Evolutionary conservation across 176 grass and related monocot genomes (phyloP).

Genomic region (Stipa capillata): DNA sequence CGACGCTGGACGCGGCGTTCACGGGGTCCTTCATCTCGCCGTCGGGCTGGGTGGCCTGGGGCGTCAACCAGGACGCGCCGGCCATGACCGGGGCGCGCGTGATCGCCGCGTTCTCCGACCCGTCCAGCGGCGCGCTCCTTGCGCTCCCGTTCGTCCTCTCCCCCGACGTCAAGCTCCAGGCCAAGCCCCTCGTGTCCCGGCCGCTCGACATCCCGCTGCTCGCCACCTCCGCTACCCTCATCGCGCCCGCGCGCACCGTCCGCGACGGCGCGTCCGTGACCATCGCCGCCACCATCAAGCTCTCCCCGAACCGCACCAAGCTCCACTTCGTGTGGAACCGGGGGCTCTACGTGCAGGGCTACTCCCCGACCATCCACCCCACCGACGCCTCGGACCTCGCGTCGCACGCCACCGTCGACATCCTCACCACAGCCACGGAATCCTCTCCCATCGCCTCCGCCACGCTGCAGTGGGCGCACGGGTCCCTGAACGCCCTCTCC

Average conservation of each 20-base stretch:
- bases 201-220: constrained; percentile 72
- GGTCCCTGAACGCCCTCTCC: constrained; percentile 56
- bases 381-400: constrained; percentile 76
- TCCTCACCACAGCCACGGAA: constrained; percentile 78
- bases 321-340: constrained; percentile 89
- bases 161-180: constrained; percentile 76
- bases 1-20: constrained; percentile 89
- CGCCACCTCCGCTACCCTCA: constrained; percentile 46
- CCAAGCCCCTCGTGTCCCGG: constrained; percentile 58
- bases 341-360: constrained; percentile 94
- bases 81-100: constrained; percentile 85
- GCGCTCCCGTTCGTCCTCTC: constrained; percentile 80
- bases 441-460: constrained; percentile 21
- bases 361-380: constrained; percentile 91
- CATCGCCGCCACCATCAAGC: constrained; percentile 60
- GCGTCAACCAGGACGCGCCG: constrained; percentile 68
- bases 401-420: constrained; percentile 79
- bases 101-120: constrained; percentile 79
- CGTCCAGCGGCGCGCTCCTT: constrained; percentile 64
- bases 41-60: constrained; percentile 93
- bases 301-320: constrained; percentile 74
- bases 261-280: constrained; percentile 59
- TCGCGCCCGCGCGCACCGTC: constrained; percentile 24
- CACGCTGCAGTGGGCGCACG: constrained; percentile 53
- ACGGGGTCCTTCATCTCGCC: constrained; percentile 87